Evolutionary conservation across 225 moss, liverwort and hornwort genomes (phyloP), one percentile per base, ranked within the genome.

Genomic region (Polytrichum formosum): DNA sequence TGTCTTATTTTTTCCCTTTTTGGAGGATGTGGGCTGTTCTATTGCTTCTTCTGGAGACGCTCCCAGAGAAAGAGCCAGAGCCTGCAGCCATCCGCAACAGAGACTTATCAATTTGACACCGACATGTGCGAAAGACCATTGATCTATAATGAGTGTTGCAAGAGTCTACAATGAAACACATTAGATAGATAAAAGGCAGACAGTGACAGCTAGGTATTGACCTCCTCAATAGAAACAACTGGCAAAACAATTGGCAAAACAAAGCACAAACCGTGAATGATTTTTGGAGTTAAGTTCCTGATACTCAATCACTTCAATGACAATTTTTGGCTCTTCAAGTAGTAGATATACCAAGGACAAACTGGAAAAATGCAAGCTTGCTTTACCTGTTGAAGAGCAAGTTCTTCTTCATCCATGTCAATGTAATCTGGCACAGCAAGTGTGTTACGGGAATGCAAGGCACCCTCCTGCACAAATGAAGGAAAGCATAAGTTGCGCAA

Each of bases 321-420:
- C 3, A 13, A 0, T 46, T 16, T 16, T 46, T 46, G 16, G 13
- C 13, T 46, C 16, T 46, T 1, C 46, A 46, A 46, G 46, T 46
- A 13, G 46, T 46, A 46, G 46, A 46, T 46, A 46, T 46, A 10
- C 46, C 46, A 46, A 16, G 46, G 46, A 46, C 46, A 46, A 46
- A 46, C 46, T 46, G 4, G 16, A 4, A 46, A 23, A 46, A 66
- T 22, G 28, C 20, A 56, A 22, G 26, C 61, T 26, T 75, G 67
- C 31, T 28, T 28, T 76, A 87, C 87, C 87, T 88, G 75, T 70
- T 84, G 87, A 22, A 88, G 82, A 71, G 84, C 79, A 66, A 75
- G 79, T 25, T 84, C 81, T 77, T 87, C 87, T 26, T 84, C 84
- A 73, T 82, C 75, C 70, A 82, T 28, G 53, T 75, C 84, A 56